phyloP scores from a whole-genome alignment of 2,329 filamentous ascomycete species.

The Fusarium verticillioides region DNA sequence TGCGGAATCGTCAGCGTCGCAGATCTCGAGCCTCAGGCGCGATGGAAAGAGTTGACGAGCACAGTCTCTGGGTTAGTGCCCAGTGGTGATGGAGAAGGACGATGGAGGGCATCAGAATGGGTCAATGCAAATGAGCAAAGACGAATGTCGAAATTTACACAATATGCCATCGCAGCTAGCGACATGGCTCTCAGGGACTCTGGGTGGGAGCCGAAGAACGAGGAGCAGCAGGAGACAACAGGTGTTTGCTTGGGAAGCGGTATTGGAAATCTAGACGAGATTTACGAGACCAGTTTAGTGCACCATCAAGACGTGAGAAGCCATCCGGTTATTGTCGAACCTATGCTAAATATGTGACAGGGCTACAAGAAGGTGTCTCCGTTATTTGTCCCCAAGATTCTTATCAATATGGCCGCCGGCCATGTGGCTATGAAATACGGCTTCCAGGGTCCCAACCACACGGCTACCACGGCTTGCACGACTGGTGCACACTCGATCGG shows the following conservation, averaged over 20 bases:
- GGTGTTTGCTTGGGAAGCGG: constrained; percentile 95
- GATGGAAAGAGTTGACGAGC: constrained; percentile 80
- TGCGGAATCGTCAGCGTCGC: constrained; percentile 83
- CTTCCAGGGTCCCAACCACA: constrained; percentile 90
- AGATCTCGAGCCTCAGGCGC: constrained; percentile 63
- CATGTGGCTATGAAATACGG: constrained; percentile 94
- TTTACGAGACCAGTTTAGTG: constrained; percentile 83
- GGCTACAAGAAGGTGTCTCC: constrained; percentile 95
- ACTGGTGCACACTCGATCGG: constrained; percentile 95
- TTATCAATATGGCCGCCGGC: constrained; percentile 95
- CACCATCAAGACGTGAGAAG: constrained; percentile 76
- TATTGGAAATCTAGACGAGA: constrained; percentile 92
- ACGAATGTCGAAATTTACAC: constrained; percentile 89
- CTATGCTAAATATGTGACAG: constrained; percentile 55
- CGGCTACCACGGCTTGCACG: constrained; percentile 93
- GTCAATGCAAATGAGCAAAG: constrained; percentile 66
- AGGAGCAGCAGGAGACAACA: constrained; percentile 76
- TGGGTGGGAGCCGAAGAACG: constrained; percentile 72
- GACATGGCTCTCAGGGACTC: constrained; percentile 89
- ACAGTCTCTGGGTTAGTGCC: constrained; percentile 88
- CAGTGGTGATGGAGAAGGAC: constrained; percentile 51
- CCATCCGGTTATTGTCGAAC: not conserved
- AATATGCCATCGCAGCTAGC: constrained; percentile 89
- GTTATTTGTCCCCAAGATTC: constrained; percentile 88
- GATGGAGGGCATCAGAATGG: constrained; percentile 67